Evolutionary conservation across 1,284 basidiomycete genomes (phyloP).

Genomic region (Ustilago xerochloae): DNA sequence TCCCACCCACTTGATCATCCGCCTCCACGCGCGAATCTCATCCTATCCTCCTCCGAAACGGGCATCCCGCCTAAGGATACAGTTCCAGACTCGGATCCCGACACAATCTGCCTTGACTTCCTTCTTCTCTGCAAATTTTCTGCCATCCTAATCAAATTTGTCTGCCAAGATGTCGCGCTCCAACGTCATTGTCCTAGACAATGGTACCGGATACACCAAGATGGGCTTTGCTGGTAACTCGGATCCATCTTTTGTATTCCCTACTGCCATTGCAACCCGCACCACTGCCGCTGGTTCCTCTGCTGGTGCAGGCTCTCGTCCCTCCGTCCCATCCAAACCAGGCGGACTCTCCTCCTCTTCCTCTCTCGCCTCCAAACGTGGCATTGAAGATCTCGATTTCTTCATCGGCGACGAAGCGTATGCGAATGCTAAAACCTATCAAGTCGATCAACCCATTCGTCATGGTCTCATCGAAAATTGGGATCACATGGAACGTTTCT

Average conservation of each 20-base stretch:
- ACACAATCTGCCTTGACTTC: no score
- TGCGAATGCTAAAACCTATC: slow-evolving; percentile 89
- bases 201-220: slow-evolving; percentile 97
- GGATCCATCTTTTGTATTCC: slow-evolving; percentile 84
- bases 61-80: no score
- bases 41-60: no score
- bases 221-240: slow-evolving; percentile 99
- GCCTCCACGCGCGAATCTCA: neutral
- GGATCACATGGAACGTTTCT: slow-evolving; percentile 99
- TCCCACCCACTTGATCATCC: neutral
- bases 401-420: slow-evolving; percentile 99
- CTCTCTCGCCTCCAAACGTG: slow-evolving; percentile 86
- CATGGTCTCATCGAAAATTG: slow-evolving; percentile 99
- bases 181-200: slow-evolving; percentile 74
- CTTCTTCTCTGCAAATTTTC: no score
- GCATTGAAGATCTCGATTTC: slow-evolving; percentile 99
- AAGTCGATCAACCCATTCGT: slow-evolving; percentile 94
- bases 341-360: slow-evolving; percentile 60
- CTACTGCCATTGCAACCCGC: slow-evolving; percentile 67
- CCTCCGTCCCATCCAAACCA: slow-evolving; percentile 83
- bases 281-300: slow-evolving; percentile 48
- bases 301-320: slow-evolving; percentile 71
- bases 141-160: no score
- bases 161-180: slow-evolving; percentile 64
- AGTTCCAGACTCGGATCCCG: no score